Conservation (phyloP, 345 rosid genomes). For the Dimocarpus longan region DNA sequence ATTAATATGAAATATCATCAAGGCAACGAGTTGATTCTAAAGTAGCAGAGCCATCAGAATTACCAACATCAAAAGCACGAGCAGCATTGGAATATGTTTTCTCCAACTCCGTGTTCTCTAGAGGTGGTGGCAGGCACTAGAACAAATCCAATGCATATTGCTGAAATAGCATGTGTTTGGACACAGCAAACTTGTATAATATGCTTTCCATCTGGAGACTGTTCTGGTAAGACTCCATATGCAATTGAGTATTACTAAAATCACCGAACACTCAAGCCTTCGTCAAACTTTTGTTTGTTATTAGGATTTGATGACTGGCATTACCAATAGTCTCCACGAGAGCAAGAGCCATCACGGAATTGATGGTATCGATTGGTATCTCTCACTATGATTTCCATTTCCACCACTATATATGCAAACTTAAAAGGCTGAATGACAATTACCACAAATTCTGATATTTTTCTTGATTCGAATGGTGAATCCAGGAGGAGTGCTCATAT, state of each 20-base stretch:
- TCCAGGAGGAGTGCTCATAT: constrained; percentile 56
- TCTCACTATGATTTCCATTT: constrained; percentile 60
- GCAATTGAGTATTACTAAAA: background rate
- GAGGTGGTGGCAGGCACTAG: constrained; percentile 64
- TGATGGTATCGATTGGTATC: constrained; percentile 75
- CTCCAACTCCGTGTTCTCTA: constrained; percentile 54
- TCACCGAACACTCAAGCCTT: background rate
- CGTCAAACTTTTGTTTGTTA: background rate
- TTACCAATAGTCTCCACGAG: constrained; percentile 70
- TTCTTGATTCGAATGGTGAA: constrained; percentile 64
- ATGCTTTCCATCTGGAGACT: constrained; percentile 53
- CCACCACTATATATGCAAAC: constrained; percentile 52
- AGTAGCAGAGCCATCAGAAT: constrained; percentile 27
- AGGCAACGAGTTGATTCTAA: no score
- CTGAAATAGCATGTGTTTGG: constrained; percentile 75
- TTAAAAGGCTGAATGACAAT: constrained; percentile 72
- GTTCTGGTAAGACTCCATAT: constrained; percentile 76
- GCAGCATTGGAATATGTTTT: constrained; percentile 47
- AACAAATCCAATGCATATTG: constrained; percentile 71
- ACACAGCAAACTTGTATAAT: constrained; percentile 71
- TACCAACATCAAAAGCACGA: constrained; percentile 35
- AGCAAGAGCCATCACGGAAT: constrained; percentile 58
- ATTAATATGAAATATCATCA: no score
- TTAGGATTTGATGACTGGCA: background rate
- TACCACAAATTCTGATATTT: constrained; percentile 69